These are phyloP conservation scores for Carex myosuroides DNA, from an alignment of 176 grass and related monocot genomes.

Conservation along the genomic window DNA sequence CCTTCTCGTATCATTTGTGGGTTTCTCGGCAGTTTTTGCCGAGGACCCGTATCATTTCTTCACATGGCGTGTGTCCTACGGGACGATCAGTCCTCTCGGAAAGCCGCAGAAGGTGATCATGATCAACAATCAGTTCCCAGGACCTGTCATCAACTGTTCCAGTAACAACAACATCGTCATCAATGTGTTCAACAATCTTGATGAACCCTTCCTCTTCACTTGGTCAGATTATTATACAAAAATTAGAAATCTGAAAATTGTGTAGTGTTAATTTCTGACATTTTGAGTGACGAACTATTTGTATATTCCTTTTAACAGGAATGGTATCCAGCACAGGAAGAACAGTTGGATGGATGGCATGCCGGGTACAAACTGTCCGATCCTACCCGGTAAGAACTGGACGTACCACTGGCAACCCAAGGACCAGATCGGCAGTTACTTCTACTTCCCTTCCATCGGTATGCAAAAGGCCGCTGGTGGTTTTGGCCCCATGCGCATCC, in stretches of 20 bases:
- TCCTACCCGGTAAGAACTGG: conserved; percentile 51
- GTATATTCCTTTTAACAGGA: conserved; percentile 27
- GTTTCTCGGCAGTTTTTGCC: conserved; percentile 13
- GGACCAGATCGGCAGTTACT: conserved; percentile 62
- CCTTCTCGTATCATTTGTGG: conserved; percentile 4
- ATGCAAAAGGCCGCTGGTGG: conserved; percentile 52
- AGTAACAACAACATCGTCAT: conserved; percentile 69
- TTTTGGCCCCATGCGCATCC: conserved; percentile 47
- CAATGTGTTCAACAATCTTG: conserved; percentile 55
- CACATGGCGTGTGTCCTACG: conserved; percentile 29
- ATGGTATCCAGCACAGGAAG: conserved; percentile 52
- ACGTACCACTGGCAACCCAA: conserved; percentile 81
- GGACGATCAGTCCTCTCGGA: conserved; percentile 23
- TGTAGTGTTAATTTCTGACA: background rate
- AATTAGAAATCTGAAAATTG: background rate
- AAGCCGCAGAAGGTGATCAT: conserved; percentile 39
- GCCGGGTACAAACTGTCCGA: conserved; percentile 57
- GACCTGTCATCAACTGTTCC: conserved; percentile 52
- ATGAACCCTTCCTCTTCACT: conserved; percentile 64
- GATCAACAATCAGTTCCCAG: conserved; percentile 53
- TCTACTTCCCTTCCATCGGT: conserved; percentile 51
- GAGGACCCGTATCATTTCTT: conserved; percentile 30
- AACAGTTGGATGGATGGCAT: conserved; percentile 87
- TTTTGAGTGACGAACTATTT: background rate
- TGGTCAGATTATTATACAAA: conserved; percentile 28